A percentile compares a stretch with the other conserved stretches of the same genome.
phyloP scores from a whole-genome alignment of 441 rosid species.

The Populus hybrid region DNA sequence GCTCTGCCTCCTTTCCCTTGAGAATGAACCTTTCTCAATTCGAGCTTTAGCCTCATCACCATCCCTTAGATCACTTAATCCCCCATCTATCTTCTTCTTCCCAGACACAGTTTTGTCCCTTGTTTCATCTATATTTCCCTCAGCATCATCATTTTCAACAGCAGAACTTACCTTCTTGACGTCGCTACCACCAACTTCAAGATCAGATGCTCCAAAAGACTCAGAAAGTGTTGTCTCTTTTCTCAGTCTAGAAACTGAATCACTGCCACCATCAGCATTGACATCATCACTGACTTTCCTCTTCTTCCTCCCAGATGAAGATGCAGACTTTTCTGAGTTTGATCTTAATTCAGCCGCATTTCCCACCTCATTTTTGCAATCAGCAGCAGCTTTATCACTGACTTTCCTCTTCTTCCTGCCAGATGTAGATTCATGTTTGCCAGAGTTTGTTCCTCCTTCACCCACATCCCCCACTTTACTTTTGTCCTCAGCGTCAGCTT shows the following conservation, averaged over 20 bases:
- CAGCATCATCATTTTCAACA: conserved; percentile 11
- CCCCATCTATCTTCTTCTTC: conserved; percentile 26
- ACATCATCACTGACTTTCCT: conserved; percentile 10
- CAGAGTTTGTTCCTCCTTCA: conserved; percentile 5
- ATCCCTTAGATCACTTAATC: conserved; percentile 10
- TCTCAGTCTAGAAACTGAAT: conserved; percentile 19
- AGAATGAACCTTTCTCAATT: conserved; percentile 24
- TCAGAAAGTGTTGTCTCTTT: conserved; percentile 26
- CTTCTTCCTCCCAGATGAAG: conserved; percentile 13
- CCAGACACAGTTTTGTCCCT: conserved; percentile 13
- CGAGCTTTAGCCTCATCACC: conserved; percentile 30
- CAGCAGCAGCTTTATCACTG: conserved; percentile 16
- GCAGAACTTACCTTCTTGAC: conserved; percentile 19
- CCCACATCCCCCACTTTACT: background rate
- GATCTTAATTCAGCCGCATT: conserved; percentile 8
- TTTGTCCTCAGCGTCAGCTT: background rate
- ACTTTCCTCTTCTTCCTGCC: conserved; percentile 20
- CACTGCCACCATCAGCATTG: conserved; percentile 13
- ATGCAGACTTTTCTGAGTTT: conserved; percentile 11
- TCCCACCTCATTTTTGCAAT: background rate
- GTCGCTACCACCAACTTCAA: conserved; percentile 21
- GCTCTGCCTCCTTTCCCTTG: conserved; percentile 88
- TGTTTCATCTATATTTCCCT: conserved; percentile 14
- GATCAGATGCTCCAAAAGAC: conserved; percentile 17
- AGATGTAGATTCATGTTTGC: conserved; percentile 8